phyloP scores from a whole-genome alignment of 208 protist species.

The Crithidia expoeki region DNA sequence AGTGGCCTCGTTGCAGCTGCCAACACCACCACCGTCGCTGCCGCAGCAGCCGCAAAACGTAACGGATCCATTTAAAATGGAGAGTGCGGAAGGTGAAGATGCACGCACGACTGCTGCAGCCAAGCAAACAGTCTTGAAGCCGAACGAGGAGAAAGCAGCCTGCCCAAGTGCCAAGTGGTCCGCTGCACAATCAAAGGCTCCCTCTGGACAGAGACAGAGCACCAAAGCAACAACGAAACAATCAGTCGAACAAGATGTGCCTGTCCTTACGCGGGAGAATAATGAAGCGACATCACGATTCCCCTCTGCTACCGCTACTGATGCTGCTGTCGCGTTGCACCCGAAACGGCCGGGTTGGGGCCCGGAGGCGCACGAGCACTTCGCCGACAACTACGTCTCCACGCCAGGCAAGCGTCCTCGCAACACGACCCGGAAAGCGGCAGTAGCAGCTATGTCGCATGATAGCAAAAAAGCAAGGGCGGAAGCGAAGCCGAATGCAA shows the following conservation, averaged over 20 bases:
- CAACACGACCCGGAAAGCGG: neutral
- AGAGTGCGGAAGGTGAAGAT: neutral
- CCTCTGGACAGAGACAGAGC: too few species aligned
- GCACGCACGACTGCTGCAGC: neutral
- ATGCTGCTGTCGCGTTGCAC: neutral
- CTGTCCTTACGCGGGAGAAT: neutral
- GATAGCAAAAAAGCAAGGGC: constrained; percentile 11
- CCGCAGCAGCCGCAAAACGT: neutral
- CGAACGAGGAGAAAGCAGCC: neutral
- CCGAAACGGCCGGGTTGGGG: constrained; percentile 46
- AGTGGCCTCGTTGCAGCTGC: constrained; percentile 9
- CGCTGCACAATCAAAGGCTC: neutral
- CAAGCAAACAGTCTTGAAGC: neutral
- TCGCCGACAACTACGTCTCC: constrained; percentile 71
- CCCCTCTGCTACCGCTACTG: too few species aligned
- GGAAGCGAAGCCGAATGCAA: neutral
- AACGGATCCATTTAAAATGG: too few species aligned
- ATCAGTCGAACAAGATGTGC: too few species aligned
- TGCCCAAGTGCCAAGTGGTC: neutral
- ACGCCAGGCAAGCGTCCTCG: constrained; percentile 62
- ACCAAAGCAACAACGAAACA: too few species aligned
- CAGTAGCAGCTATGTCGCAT: constrained; percentile 12
- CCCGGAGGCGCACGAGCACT: constrained; percentile 57
- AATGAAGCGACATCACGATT: neutral
- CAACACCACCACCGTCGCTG: constrained; percentile 11